Conservation (phyloP, 768 basidiomycete species). For the Coprinopsis sp. region DNA sequence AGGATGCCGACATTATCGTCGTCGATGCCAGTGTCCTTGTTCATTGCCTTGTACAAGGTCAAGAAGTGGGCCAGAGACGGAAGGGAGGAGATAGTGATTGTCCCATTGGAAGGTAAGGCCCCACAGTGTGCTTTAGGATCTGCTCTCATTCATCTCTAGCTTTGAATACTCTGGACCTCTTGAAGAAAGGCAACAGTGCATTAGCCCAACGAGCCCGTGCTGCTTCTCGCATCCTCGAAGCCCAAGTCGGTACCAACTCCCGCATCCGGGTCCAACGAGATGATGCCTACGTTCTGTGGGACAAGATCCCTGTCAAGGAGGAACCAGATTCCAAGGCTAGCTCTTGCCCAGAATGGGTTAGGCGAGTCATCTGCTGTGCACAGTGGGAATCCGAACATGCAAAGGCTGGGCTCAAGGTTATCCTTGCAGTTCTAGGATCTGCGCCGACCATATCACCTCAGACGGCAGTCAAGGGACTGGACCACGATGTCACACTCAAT, state of each 20-base stretch:
- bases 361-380: slow-evolving; percentile 79
- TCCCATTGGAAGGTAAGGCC: slow-evolving; percentile 80
- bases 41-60: slow-evolving; percentile 69
- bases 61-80: slow-evolving; percentile 80
- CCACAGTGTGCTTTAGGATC: neutral
- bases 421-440: slow-evolving; percentile 52
- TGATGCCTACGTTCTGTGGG: slow-evolving; percentile 81
- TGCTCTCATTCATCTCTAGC: slow-evolving; percentile 38
- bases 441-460: slow-evolving; percentile 32
- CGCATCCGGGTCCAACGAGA: slow-evolving; percentile 80
- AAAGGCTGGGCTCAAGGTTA: slow-evolving; percentile 40
- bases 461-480: slow-evolving; percentile 24
- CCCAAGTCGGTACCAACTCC: slow-evolving; percentile 77
- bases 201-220: slow-evolving; percentile 81
- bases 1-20: slow-evolving; percentile 69
- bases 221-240: slow-evolving; percentile 85
- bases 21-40: slow-evolving; percentile 82
- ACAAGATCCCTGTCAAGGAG: slow-evolving; percentile 55
- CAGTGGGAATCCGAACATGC: slow-evolving; percentile 67
- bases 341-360: slow-evolving; percentile 76
- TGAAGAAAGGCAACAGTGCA: slow-evolving; percentile 83
- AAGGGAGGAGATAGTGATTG: slow-evolving; percentile 70
- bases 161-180: slow-evolving; percentile 83
- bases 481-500: slow-evolving; percentile 29
- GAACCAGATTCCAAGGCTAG: slow-evolving; percentile 19